phyloP scores from a whole-genome alignment of 768 basidiomycete species.

The Mycena latifolia region DNA sequence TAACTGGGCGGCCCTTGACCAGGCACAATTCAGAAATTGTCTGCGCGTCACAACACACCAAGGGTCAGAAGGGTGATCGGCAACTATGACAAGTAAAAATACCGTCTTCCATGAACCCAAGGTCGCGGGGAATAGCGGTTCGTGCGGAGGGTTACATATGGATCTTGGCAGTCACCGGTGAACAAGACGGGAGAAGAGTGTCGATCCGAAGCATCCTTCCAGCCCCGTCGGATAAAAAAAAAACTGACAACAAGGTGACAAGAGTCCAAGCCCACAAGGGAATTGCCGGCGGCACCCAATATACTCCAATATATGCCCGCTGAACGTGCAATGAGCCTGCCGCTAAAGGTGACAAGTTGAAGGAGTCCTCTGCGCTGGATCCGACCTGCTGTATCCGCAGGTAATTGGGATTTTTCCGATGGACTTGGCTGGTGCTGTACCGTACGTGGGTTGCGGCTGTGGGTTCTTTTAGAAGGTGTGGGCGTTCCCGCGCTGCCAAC shows the following conservation, averaged over 20 bases:
- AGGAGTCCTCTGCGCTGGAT: background rate
- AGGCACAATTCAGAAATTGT: no score
- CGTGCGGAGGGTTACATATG: constrained; percentile 1
- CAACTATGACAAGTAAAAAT: no score
- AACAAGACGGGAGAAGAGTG: background rate
- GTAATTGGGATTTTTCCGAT: background rate
- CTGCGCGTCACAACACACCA: no score
- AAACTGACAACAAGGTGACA: background rate
- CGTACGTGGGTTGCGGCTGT: background rate
- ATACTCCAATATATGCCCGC: no score
- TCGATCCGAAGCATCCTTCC: background rate
- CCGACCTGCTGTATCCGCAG: background rate
- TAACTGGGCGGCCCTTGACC: no score
- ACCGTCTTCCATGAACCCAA: no score
- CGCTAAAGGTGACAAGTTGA: background rate
- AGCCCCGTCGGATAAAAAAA: background rate
- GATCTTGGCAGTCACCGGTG: background rate
- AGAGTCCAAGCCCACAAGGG: background rate
- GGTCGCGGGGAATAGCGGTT: no score
- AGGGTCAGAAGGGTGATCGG: no score
- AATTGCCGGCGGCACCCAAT: background rate
- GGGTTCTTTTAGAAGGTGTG: background rate
- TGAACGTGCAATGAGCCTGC: no score
- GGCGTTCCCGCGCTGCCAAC: constrained; percentile 2
- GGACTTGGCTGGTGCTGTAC: background rate